Conservation (phyloP, 2,329 filamentous ascomycete species). For the Verticillium isaacii region DNA sequence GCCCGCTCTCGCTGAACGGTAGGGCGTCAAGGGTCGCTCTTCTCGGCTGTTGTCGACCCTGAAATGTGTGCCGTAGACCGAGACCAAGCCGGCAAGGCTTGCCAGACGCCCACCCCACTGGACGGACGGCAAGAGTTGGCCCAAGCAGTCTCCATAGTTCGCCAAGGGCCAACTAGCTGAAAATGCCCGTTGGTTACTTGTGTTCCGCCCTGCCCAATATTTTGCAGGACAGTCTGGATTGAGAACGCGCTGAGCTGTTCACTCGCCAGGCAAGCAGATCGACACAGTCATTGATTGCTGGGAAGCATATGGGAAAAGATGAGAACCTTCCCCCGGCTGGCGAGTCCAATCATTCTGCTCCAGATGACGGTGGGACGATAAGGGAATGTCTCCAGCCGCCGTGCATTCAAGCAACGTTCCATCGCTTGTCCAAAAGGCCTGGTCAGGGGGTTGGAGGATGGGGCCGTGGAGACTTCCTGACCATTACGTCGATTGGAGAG, state of each 20-base stretch:
- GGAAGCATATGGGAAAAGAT: too few species aligned
- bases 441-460: too few species aligned
- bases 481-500: too few species aligned
- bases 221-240: too few species aligned
- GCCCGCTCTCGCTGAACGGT: not conserved
- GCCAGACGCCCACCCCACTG: not conserved
- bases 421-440: not conserved
- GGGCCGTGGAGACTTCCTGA: too few species aligned
- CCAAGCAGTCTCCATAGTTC: not conserved
- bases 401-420: not conserved
- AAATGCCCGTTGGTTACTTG: not conserved
- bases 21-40: not conserved
- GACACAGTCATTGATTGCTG: too few species aligned
- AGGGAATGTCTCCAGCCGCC: not conserved
- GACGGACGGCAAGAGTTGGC: not conserved
- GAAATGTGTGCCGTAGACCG: not conserved
- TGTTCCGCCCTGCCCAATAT: too few species aligned
- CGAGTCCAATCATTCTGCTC: too few species aligned
- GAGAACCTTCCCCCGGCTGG: too few species aligned
- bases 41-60: not conserved
- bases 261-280: too few species aligned
- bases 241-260: too few species aligned
- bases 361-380: too few species aligned
- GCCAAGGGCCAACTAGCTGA: not conserved
- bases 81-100: not conserved